Evolutionary conservation across 116 monocot species (phyloP), one percentile per base, ranked within the genome.

Genomic region (Cymodocea nodosa): DNA sequence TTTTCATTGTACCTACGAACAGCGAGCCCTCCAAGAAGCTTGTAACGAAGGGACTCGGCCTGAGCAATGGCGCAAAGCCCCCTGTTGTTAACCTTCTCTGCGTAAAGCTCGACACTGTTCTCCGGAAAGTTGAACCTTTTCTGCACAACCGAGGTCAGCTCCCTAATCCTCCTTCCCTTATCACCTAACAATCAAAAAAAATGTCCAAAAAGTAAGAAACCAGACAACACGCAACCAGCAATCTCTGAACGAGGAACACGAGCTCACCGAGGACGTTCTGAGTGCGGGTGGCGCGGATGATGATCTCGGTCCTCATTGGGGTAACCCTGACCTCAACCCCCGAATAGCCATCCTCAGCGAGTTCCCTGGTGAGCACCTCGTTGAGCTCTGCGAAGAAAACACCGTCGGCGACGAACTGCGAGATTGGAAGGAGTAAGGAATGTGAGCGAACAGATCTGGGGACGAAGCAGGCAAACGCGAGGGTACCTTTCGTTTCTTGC

Each of bases 361-460:
- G 80, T 73, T 86, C 90, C 9, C 86, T 58, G 2, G 86, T 90
- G 15, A 90, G 75, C 16, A 90, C 86, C 59, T 90, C 90, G 68
- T 90, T 82, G 52, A 90, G 60, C 67, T 90, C 90, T 57, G 90
- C 90, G 64, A 81, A 86, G 80, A 86, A 90, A 11, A 86, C 90
- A 0, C 90, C 90, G 44, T 90, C 90, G 18, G 86, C 90, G 9
- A 86, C 86, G 59, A 85, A 81, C 85, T 89, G 37, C 23, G 35
- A 61, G 35, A 12, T 44, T 12, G 6, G 8, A 44, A 61, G 23
- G 18, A 20, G 35, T 35, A 35, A 15, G 25, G 35, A 34, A 2
- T 16, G 22, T 5, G 13, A 62, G 39, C 18, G 19, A 2, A 10
- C 8, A 40, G 39, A 40, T 62, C 40, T 62, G 19, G 17, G 6